phyloP scores from a whole-genome alignment of 495 filamentous ascomycete genomes.

The Usnea hakonensis region DNA sequence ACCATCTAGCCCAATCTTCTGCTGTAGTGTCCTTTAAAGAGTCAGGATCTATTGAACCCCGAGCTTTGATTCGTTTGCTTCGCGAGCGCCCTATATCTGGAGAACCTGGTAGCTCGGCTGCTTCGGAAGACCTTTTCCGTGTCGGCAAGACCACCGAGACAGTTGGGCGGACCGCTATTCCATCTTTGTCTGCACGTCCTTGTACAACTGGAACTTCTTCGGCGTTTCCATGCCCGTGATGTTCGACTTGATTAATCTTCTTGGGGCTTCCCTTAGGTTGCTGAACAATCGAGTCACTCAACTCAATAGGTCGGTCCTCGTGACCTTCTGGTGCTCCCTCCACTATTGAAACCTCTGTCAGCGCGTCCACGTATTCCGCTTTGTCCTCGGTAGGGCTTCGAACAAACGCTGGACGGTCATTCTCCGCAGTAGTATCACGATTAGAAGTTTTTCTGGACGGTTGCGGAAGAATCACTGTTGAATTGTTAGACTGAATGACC shows the following conservation, averaged over 20 bases:
- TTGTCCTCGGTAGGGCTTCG: not conserved
- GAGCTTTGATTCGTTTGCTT: constrained; percentile 74
- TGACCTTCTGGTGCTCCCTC: not conserved
- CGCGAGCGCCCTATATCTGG: constrained; percentile 57
- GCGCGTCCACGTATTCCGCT: not conserved
- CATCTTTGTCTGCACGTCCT: not conserved
- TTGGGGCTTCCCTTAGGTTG: not conserved
- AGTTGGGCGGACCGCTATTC: not conserved
- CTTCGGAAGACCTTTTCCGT: constrained; percentile 46
- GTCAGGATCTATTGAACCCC: constrained; percentile 58
- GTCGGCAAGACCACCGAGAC: constrained; percentile 21
- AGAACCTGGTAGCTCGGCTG: constrained; percentile 42
- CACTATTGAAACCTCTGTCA: not conserved
- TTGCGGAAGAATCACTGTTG: not conserved
- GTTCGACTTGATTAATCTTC: constrained; percentile 2
- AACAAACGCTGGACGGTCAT: not conserved
- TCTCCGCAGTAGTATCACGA: not conserved
- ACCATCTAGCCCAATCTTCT: constrained; percentile 61
- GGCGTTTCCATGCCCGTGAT: not conserved
- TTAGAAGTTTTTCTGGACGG: not conserved
- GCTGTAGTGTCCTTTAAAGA: constrained; percentile 43
- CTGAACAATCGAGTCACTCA: not conserved
- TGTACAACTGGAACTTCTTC: not conserved
- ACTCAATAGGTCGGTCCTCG: not conserved
- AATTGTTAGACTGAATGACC: constrained; percentile 23